Conservation (phyloP, 768 basidiomycete genomes). For the Phylloporus scabripes region DNA sequence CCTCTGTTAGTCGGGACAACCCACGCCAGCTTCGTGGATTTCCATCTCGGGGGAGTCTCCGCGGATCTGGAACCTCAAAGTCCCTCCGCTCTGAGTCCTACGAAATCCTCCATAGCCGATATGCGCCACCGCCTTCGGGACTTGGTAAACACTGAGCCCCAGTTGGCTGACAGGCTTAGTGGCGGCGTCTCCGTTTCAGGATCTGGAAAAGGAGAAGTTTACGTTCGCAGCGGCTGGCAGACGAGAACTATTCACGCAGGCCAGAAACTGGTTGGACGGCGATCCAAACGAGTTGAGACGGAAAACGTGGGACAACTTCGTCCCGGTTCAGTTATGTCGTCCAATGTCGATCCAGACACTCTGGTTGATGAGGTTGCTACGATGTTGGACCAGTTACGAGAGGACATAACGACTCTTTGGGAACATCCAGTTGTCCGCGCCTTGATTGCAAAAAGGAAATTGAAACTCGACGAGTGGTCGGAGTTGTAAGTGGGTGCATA, state of each 20-base stretch:
- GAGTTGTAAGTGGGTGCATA: conserved; percentile 61
- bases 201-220: conserved; percentile 71
- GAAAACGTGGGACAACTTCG: conserved; percentile 29
- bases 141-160: conserved; percentile 54
- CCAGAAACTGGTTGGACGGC: conserved; percentile 27
- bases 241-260: conserved; percentile 57
- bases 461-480: conserved; percentile 82
- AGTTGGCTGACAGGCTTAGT: conserved; percentile 66
- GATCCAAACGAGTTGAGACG: conserved; percentile 19
- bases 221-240: conserved; percentile 80
- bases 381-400: conserved; percentile 51
- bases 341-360: conserved; percentile 40
- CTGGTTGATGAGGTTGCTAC: conserved; percentile 57
- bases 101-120: conserved; percentile 38
- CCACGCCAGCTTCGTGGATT: conserved; percentile 7
- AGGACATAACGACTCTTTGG: conserved; percentile 72
- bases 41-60: conserved; percentile 6
- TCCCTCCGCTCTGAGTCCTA: conserved; percentile 15
- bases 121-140: conserved; percentile 57
- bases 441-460: conserved; percentile 59
- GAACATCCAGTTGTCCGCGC: conserved; percentile 63
- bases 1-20: conserved; percentile 13
- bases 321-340: conserved; percentile 25
- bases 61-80: conserved; percentile 9
- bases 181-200: conserved; percentile 69